Evolutionary conservation across 2,329 filamentous ascomycete genomes (phyloP), one percentile per base, ranked within the genome.

Genomic region (Tolypocladium album): DNA sequence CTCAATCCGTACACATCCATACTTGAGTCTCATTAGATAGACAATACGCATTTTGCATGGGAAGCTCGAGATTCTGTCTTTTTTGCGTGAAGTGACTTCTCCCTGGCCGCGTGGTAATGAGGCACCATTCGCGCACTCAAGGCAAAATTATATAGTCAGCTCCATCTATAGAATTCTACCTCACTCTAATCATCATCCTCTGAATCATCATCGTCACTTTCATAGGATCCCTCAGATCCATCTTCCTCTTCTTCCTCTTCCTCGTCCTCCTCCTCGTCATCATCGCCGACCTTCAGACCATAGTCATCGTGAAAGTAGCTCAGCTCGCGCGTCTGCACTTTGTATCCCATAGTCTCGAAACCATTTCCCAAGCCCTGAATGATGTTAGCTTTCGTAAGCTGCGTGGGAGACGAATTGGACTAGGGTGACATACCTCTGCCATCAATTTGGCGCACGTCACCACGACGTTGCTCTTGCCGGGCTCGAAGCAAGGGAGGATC

Each of bases 291-390:
- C 71, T 88, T 82, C 55, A 97, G 75, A 0, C 93, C 93, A 70
- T 97, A 97, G 68, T 92, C 90, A 64, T 97, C 90, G 72, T 95
- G 86, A 73, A 96, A 97, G 67, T 89, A 82, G 50, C 86, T 85
- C 57, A 97, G 79, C 36, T 87, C 80, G 69, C 87, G 87, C 45
- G 89, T 81, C 69, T 90, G 82, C 0, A 88, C 88, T 71, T 87
- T 87, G 78, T 96, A 99, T 0, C 92, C 92, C 60, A 85, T 86
- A 1, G 77, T 78, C 65, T 85, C 81, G 67, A 97, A 90, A 2
- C 88, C 86, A 65, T 86, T 86, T 67, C 88, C 84, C 66, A 96
- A 85, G 61, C 82, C 82, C 91, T 96, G 22, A 59, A 47, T 40
- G 60, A 31, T 64, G 59, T 66, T 64, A 63, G 60, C 36, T 11